Percentiles rank a stretch among this genome's conserved stretches.
phyloP scores from a whole-genome alignment of 148 eudicot species.

The Selenicereus undatus region DNA sequence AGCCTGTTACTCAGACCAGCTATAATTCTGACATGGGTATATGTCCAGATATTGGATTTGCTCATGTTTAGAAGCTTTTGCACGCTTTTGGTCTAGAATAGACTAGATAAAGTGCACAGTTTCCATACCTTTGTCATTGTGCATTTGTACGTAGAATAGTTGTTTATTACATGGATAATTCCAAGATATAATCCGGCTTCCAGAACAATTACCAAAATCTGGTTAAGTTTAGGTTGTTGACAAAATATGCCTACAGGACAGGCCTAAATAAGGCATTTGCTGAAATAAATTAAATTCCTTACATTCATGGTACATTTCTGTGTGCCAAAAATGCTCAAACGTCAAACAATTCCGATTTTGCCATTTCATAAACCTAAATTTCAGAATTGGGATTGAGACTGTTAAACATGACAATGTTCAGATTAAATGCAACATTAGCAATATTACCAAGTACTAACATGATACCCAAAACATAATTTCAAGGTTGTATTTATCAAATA shows the following conservation, averaged over 20 bases:
- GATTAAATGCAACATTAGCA: not conserved
- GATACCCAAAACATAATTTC: not conserved
- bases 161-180: too few relatives aligned
- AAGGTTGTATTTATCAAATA: not conserved
- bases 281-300: too few relatives aligned
- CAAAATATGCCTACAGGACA: not conserved
- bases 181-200: not conserved
- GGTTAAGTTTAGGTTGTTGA: not conserved
- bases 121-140: too few relatives aligned
- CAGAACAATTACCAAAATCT: not conserved
- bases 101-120: not conserved
- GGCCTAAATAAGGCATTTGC: not conserved
- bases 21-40: not conserved
- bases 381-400: not conserved
- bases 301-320: too few relatives aligned
- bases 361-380: too few relatives aligned
- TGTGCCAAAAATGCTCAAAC: too few relatives aligned
- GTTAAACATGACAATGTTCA: too few relatives aligned
- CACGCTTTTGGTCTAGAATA: not conserved
- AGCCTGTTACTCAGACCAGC: not conserved
- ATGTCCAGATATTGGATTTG: not conserved
- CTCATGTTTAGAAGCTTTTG: not conserved
- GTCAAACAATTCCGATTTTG: too few relatives aligned
- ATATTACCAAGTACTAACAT: not conserved
- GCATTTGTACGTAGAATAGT: too few relatives aligned